phyloP scores from a whole-genome alignment of 306 rosid genomes.

The Oemleria cerasiformis region DNA sequence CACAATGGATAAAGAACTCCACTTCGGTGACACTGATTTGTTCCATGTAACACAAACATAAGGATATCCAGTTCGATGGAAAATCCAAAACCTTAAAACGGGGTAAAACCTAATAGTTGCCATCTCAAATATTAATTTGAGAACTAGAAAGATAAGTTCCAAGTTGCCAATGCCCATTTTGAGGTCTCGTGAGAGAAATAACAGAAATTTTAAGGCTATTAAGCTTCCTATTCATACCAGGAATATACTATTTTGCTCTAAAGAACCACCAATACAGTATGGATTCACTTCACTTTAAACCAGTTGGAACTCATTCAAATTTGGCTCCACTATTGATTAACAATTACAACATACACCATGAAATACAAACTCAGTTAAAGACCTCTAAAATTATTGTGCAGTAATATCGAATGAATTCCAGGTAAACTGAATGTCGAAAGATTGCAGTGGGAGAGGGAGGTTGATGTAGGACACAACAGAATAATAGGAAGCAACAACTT shows the following conservation, averaged over 20 bases:
- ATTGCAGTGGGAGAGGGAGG: background rate
- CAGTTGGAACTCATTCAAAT: background rate
- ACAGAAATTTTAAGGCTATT: too few relatives aligned
- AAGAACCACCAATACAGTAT: background rate
- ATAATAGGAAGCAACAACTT: too few relatives aligned
- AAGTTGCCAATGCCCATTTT: background rate
- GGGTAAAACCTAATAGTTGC: background rate
- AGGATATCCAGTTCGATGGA: background rate
- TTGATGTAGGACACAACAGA: too few relatives aligned
- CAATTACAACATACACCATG: background rate
- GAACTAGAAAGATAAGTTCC: background rate
- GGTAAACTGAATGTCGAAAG: constrained; percentile 6
- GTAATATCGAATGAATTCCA: background rate
- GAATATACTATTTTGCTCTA: background rate
- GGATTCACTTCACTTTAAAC: background rate
- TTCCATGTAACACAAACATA: background rate
- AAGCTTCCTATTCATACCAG: background rate
- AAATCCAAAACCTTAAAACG: background rate
- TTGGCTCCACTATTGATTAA: background rate
- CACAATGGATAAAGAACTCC: background rate
- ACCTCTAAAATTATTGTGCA: background rate
- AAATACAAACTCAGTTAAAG: background rate
- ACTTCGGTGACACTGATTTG: background rate
- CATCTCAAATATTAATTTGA: background rate
- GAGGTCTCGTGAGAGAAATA: background rate